A percentile compares a stretch with the other conserved stretches of the same genome.
phyloP scores from a whole-genome alignment of 2,329 filamentous ascomycete genomes.

The Penicillium sp. region DNA sequence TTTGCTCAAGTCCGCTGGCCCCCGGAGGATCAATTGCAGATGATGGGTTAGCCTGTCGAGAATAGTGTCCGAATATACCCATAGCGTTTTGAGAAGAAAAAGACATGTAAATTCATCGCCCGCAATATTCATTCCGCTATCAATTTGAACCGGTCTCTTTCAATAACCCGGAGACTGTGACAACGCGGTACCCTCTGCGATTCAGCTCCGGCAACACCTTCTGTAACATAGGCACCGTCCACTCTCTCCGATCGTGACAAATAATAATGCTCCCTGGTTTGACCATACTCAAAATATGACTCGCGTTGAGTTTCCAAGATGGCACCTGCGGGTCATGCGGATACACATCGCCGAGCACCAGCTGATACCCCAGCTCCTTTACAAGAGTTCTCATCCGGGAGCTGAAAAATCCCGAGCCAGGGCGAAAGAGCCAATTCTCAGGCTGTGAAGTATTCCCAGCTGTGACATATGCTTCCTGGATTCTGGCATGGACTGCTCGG shows the following conservation, averaged over 20 bases:
- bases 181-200: constrained; percentile 67
- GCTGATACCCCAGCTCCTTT: constrained; percentile 61
- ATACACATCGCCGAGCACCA: constrained; percentile 82
- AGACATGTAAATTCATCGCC: not conserved
- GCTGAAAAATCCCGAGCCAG: constrained; percentile 82
- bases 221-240: constrained; percentile 77
- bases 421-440: constrained; percentile 70
- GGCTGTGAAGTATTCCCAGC: constrained; percentile 37
- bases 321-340: constrained; percentile 87
- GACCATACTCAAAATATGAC: constrained; percentile 77
- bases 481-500: constrained; percentile 59
- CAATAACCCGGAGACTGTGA: constrained; percentile 69
- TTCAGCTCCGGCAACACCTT: constrained; percentile 70
- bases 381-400: constrained; percentile 64
- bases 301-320: constrained; percentile 67
- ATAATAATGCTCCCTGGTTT: constrained; percentile 76
- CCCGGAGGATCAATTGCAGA: constrained; percentile 83
- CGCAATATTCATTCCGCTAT: not conserved
- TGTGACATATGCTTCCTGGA: constrained; percentile 57
- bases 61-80: constrained; percentile 15
- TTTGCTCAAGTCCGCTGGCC: constrained; percentile 98
- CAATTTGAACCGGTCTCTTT: constrained; percentile 24
- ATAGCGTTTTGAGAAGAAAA: constrained; percentile 10
- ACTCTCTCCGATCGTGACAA: constrained; percentile 79
- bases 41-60: constrained; percentile 72